Evolutionary conservation across 371 early-diverging fungal genomes (phyloP).

Genomic region (Dipsacomyces acuminosporus): DNA sequence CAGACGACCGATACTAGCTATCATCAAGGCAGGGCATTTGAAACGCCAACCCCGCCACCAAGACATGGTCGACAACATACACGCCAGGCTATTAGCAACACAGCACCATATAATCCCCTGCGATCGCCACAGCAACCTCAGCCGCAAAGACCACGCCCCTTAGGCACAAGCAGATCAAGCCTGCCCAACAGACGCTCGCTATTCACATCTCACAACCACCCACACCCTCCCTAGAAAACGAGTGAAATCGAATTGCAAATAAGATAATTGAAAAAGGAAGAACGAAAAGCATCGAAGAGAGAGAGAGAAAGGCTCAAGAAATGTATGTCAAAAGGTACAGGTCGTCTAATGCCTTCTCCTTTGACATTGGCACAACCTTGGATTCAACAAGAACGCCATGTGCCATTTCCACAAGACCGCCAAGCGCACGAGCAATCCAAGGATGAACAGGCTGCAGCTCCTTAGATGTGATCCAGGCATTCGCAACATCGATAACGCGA

Average conservation of each 20-base stretch:
- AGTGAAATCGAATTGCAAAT: background rate
- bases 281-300: background rate
- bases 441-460: slow-evolving; percentile 29
- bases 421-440: slow-evolving; percentile 27
- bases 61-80: too few relatives aligned
- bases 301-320: background rate
- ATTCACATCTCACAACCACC: too few relatives aligned
- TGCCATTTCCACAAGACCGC: slow-evolving; percentile 6
- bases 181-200: too few relatives aligned
- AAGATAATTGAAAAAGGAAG: slow-evolving; percentile 2
- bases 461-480: slow-evolving; percentile 9
- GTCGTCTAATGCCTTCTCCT: slow-evolving; percentile 15
- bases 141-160: too few relatives aligned
- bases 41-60: too few relatives aligned
- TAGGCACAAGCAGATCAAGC: too few relatives aligned
- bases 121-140: too few relatives aligned
- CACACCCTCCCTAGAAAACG: too few relatives aligned
- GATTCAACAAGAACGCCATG: background rate
- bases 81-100: too few relatives aligned
- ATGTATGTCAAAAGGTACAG: slow-evolving; percentile 27
- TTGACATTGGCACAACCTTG: background rate
- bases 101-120: too few relatives aligned
- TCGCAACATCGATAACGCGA: slow-evolving; percentile 6
- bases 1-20: too few relatives aligned
- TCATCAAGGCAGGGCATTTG: too few relatives aligned